Evolutionary conservation across 768 basidiomycete species (phyloP), one percentile per base, ranked within the genome.

Genomic region (Kwoniella dejecticola): DNA sequence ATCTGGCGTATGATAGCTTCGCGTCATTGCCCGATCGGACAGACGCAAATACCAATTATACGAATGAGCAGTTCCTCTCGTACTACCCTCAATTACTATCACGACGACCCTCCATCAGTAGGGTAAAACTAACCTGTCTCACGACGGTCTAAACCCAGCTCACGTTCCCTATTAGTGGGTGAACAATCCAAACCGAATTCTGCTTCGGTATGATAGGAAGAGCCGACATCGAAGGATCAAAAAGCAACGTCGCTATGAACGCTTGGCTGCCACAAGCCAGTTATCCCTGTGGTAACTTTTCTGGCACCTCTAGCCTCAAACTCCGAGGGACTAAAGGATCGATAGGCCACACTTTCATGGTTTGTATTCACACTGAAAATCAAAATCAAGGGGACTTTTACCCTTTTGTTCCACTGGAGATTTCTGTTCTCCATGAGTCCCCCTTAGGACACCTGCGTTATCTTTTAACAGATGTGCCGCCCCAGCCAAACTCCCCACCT

Each of bases 71-170:
- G 86, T 87, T 87, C 86, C 86, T 87, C 86, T 86, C 83, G 84
- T 87, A 87, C 86, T 87, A 86, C 85, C 85, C 84, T 85, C 84
- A 85, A 87, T 86, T 87, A 85, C 85, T 84, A 82, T 87, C 84
- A 83, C 82, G 83, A 85, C 81, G 82, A 86, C 84, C 77, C 84
- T 84, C 83, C 86, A 87, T 86, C 85, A 86, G 85, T 86, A 87
- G 85, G 85, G 86, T 87, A 87, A 87, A 87, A 87, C 85, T 87
- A 87, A 87, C 85, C 86, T 87, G 85, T 87, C 86, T 59, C 86
- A 87, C 84, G 83, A 87, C 83, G 84, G 86, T 86, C 86, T 86
- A 87, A 87, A 86, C 85, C 84, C 85, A 86, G 85, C 68, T 69
- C 64, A 69, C 68, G 68, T 69, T 86, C 85, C 86, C 85, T 86